A percentile compares a stretch with the other conserved stretches of the same genome.
Evolutionary conservation across 1,284 basidiomycete species (phyloP).

Genomic region (Malassezia restricta): DNA sequence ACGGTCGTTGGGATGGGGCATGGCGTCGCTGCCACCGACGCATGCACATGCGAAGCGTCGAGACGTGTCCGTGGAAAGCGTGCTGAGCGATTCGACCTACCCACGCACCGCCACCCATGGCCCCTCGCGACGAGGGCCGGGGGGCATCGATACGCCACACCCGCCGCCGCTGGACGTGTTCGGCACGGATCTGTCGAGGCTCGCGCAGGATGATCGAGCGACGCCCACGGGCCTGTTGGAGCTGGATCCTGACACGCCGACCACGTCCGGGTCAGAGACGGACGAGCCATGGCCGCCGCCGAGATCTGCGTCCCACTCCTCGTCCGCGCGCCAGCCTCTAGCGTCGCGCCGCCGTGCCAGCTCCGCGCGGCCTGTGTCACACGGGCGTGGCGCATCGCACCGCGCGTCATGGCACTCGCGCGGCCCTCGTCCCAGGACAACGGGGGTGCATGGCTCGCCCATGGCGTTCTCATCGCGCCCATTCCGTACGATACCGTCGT

Average conservation of each 20-base stretch:
- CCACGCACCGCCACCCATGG: no score
- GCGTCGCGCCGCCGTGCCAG: background rate
- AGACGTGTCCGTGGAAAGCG: no score
- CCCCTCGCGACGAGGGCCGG: no score
- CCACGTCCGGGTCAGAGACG: slow-evolving; percentile 5
- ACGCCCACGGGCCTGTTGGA: slow-evolving; percentile 12
- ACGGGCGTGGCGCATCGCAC: background rate
- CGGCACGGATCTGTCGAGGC: background rate
- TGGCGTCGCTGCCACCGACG: no score
- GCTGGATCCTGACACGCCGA: slow-evolving; percentile 3
- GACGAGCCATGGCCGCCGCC: slow-evolving; percentile 4
- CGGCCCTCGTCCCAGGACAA: background rate
- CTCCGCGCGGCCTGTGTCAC: background rate
- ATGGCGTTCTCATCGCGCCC: slow-evolving; percentile 1
- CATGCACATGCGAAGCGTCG: no score
- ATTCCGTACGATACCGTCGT: slow-evolving; percentile 30
- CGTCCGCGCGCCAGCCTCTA: background rate
- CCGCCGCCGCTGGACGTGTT: no score
- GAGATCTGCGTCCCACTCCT: background rate
- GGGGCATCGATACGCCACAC: no score
- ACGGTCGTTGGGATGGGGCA: no score
- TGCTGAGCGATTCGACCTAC: no score
- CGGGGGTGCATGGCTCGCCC: background rate
- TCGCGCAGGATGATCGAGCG: background rate
- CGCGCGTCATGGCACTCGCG: background rate